A percentile compares a stretch with the other conserved stretches of the same genome.
Conservation (phyloP, 192 early-diverging fungal species). For the Rhizophagus prolifer region DNA sequence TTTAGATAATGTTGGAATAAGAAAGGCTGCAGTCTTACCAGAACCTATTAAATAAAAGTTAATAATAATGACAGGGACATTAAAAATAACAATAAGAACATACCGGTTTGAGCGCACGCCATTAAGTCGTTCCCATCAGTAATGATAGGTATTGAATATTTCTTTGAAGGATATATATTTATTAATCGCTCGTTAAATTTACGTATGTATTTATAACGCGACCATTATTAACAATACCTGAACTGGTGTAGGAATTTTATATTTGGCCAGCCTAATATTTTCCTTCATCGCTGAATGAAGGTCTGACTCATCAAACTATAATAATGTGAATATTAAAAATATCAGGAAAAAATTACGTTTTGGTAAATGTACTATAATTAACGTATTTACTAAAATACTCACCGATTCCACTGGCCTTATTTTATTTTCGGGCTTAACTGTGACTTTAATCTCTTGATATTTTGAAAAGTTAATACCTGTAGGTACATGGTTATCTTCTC, state of each 20-base stretch:
- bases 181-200: not conserved
- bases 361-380: not conserved
- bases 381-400: not conserved
- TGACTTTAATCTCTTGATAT: conserved; percentile 71
- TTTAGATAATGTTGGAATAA: conserved; percentile 71
- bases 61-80: not conserved
- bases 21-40: conserved; percentile 81
- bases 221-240: conserved; percentile 44
- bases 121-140: conserved; percentile 70
- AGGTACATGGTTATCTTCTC: conserved; percentile 55
- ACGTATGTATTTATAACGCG: not conserved
- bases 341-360: not conserved
- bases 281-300: conserved; percentile 63
- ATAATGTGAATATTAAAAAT: not conserved
- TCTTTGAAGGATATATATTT: conserved; percentile 32
- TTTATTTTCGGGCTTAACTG: conserved; percentile 54
- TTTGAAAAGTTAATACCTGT: conserved; percentile 79
- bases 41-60: conserved; percentile 38
- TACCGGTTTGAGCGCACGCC: conserved; percentile 85
- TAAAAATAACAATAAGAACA: not conserved
- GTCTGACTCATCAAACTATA: conserved; percentile 62
- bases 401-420: conserved; percentile 52
- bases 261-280: conserved; percentile 65
- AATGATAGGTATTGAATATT: conserved; percentile 61
- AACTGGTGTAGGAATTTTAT: conserved; percentile 72